Evolutionary conservation across 345 rosid species (phyloP).

Genomic region (Murraya koenigii): DNA sequence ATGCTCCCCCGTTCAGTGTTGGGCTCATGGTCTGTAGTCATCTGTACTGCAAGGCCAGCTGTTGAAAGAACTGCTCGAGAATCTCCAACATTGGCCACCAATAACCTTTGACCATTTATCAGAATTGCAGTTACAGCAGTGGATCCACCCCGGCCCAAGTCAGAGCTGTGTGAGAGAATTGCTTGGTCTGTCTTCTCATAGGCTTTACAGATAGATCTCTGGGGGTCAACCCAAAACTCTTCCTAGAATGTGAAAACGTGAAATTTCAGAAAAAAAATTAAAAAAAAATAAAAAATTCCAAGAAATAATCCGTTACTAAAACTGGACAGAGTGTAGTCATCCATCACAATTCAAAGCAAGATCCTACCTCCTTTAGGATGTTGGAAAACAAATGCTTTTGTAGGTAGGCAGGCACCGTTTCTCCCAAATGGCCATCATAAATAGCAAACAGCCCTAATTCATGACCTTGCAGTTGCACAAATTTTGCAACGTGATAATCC

Average conservation of each 20-base stretch:
- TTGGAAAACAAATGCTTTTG: conserved; percentile 67
- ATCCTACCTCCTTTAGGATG: conserved; percentile 61
- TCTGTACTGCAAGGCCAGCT: conserved; percentile 49
- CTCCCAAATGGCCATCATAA: conserved; percentile 78
- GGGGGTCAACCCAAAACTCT: conserved; percentile 63
- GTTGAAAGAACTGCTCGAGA: conserved; percentile 66
- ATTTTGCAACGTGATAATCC: conserved; percentile 76
- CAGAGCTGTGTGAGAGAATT: conserved; percentile 52
- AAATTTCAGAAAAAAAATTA: conserved; percentile 13
- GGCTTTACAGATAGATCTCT: conserved; percentile 56
- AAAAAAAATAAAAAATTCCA: neutral
- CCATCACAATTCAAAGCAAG: conserved; percentile 6
- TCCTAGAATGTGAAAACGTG: conserved; percentile 33
- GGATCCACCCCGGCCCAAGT: conserved; percentile 73
- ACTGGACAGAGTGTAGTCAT: conserved; percentile 8
- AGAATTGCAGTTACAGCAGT: conserved; percentile 78
- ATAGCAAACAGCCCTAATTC: conserved; percentile 76
- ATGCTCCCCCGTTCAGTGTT: conserved; percentile 60
- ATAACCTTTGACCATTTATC: conserved; percentile 47
- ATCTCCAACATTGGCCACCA: conserved; percentile 72
- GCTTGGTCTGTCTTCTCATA: conserved; percentile 68
- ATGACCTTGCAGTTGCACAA: conserved; percentile 40
- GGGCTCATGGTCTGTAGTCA: conserved; percentile 71
- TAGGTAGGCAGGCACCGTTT: conserved; percentile 56
- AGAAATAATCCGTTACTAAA: conserved; percentile 1